Conservation (phyloP, 73 alveolate genomes). For the Uronychia binucleata region DNA sequence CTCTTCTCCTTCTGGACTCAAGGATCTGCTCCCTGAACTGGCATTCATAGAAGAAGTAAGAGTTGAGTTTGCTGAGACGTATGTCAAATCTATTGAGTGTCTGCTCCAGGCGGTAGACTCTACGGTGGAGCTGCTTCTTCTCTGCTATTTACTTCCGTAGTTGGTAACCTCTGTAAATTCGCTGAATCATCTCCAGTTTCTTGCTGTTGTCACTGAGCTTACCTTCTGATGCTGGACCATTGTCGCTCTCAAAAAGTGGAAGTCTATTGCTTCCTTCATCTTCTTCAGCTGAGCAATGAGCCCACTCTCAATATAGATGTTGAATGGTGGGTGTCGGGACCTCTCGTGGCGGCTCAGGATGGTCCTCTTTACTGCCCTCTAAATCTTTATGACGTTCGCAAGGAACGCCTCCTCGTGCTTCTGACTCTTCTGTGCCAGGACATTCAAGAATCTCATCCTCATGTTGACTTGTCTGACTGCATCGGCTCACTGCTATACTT, state of each 20-base stretch:
- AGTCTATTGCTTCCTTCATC: conserved; percentile 1
- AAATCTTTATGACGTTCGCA: background rate
- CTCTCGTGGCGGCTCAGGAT: background rate
- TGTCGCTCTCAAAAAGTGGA: background rate
- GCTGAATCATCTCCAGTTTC: too few species aligned
- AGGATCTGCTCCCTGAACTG: background rate
- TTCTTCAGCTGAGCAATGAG: background rate
- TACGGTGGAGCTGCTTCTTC: too few species aligned
- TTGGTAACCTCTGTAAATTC: too few species aligned
- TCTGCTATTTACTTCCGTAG: too few species aligned
- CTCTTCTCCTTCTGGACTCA: background rate
- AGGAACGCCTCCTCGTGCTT: background rate
- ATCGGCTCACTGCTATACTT: too few species aligned
- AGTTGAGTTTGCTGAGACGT: background rate
- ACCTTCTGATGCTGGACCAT: background rate
- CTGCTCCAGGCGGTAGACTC: too few species aligned
- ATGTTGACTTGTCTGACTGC: too few species aligned
- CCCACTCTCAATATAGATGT: background rate
- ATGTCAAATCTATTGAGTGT: too few species aligned
- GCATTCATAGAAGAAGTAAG: background rate
- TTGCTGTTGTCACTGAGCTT: too few species aligned
- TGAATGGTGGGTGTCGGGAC: background rate
- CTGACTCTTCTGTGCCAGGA: background rate
- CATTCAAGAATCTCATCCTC: background rate
- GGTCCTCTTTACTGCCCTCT: background rate